Evolutionary conservation across 106 monocot species (phyloP), one percentile per base, ranked within the genome.

Genomic region (Platanthera guangdongensis): DNA sequence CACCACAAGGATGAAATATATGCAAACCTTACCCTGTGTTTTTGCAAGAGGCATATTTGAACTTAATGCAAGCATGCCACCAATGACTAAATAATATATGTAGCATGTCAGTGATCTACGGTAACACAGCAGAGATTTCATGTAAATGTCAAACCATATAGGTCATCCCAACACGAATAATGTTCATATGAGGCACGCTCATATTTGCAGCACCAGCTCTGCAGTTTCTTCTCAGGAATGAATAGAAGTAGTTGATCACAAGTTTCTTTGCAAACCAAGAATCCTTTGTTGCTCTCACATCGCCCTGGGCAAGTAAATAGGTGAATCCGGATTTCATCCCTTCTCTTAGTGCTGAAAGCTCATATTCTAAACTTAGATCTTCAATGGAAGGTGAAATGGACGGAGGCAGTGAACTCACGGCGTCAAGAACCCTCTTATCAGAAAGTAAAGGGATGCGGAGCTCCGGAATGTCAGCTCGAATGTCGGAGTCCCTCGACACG

Each of bases 251-350:
- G 75, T 95, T 95, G 30, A 92, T 86, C 53, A 88, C 68, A 16
- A 95, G 80, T 76, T 95, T 95, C 83, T 95, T 95, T 2, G 78
- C 4, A 71, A 92, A 95, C 82, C 86, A 83, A 0, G 95, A 92
- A 13, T 91, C 86, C 80, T 95, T 95, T 72, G 73, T 90, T 0
- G 95, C 95, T 83, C 95, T 87, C 63, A 90, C 95, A 16, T 92
- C 92, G 1, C 87, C 88, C 8, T 92, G 92, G 9, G 95, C 88
- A 7, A 95, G 78, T 11, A 95, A 76, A 73, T 95, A 92, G 2
- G 95, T 95, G 69, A 90, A 95, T 71, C 95, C 95, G 14, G 89
- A 92, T n/a, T 84, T 86, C 32, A 77, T 92, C 57, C 92, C 95
- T 82, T 95, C 95, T 78, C 87, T 77, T 8, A 95, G 81, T 4